A percentile compares a stretch with the other conserved stretches of the same genome.
These are phyloP conservation scores for Aspergillus novofumigatus DNA, from an alignment of 2,329 filamentous ascomycete genomes.

Conservation along the genomic window DNA sequence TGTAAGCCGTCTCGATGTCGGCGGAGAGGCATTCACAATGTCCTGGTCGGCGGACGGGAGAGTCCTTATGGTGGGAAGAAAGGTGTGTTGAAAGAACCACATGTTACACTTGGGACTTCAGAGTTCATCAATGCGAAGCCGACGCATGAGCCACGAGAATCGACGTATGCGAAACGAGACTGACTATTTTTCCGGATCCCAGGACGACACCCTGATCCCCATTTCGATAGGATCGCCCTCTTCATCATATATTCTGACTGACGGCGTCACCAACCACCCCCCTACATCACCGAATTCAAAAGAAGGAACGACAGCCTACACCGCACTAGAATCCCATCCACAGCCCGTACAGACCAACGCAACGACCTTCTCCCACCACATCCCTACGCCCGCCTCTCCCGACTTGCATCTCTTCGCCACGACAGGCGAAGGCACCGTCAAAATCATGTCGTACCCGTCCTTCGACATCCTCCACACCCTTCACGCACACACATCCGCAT, in stretches of 20 bases:
- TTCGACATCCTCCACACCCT: slow-evolving; percentile 43
- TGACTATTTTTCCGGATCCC: slow-evolving; percentile 1
- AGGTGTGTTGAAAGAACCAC: slow-evolving; percentile 30
- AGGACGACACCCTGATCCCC: slow-evolving; percentile 47
- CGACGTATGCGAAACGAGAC: background rate
- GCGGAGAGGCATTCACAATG: slow-evolving; percentile 47
- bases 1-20: slow-evolving; percentile 46
- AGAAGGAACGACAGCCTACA: slow-evolving; percentile 29
- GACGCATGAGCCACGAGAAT: background rate
- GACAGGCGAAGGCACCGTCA: slow-evolving; percentile 47
- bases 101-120: background rate
- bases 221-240: slow-evolving; percentile 41
- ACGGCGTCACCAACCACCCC: slow-evolving; percentile 8
- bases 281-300: slow-evolving; percentile 10
- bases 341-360: slow-evolving; percentile 47
- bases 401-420: slow-evolving; percentile 45
- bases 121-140: background rate
- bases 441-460: slow-evolving; percentile 45
- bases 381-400: slow-evolving; percentile 31
- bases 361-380: slow-evolving; percentile 45
- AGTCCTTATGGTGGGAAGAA: slow-evolving; percentile 44
- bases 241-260: slow-evolving; percentile 27
- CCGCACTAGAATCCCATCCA: slow-evolving; percentile 39
- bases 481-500: slow-evolving; percentile 47
- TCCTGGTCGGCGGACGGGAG: slow-evolving; percentile 47